Evolutionary conservation across 2,329 filamentous ascomycete genomes (phyloP).

Genomic region (Xylogone sp.): DNA sequence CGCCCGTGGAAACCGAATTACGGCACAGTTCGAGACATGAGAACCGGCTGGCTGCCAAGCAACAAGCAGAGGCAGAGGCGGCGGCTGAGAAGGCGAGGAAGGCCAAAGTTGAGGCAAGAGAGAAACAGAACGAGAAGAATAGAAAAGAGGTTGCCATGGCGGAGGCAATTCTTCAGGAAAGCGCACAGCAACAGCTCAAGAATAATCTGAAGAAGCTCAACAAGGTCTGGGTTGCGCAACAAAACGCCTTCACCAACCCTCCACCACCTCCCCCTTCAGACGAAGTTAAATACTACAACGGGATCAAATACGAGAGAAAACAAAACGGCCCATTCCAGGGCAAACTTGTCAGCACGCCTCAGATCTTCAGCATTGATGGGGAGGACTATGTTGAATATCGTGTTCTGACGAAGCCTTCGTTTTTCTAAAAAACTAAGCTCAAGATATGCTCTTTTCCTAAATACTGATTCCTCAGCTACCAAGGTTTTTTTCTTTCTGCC

Average conservation of each 20-base stretch:
- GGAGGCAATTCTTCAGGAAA: slow-evolving; percentile 20
- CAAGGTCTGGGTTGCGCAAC: slow-evolving; percentile 26
- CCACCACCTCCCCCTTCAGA: slow-evolving; percentile 37
- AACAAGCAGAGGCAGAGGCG: slow-evolving; percentile 10
- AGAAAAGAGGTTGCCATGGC: slow-evolving; percentile 22
- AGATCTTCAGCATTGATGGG: slow-evolving; percentile 60
- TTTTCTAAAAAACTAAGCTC: no score
- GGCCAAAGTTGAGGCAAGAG: slow-evolving; percentile 21
- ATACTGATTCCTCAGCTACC: neutral
- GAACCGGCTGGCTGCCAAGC: slow-evolving; percentile 19
- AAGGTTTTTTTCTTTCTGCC: neutral
- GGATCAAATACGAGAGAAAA: slow-evolving; percentile 61
- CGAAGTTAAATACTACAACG: slow-evolving; percentile 50
- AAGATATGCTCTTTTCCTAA: neutral
- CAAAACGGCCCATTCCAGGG: slow-evolving; percentile 56
- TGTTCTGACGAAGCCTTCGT: slow-evolving; percentile 59
- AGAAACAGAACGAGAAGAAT: slow-evolving; percentile 22
- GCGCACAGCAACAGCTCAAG: slow-evolving; percentile 22
- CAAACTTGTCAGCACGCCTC: slow-evolving; percentile 59
- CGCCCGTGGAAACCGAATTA: slow-evolving; percentile 19
- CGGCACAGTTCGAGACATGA: slow-evolving; percentile 24
- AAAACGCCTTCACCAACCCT: slow-evolving; percentile 11
- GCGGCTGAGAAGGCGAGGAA: slow-evolving; percentile 14
- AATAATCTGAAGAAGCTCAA: slow-evolving; percentile 26
- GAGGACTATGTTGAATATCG: slow-evolving; percentile 66